Conservation (phyloP, 1,139 yeast species). For the Debaryomyces udenii region DNA sequence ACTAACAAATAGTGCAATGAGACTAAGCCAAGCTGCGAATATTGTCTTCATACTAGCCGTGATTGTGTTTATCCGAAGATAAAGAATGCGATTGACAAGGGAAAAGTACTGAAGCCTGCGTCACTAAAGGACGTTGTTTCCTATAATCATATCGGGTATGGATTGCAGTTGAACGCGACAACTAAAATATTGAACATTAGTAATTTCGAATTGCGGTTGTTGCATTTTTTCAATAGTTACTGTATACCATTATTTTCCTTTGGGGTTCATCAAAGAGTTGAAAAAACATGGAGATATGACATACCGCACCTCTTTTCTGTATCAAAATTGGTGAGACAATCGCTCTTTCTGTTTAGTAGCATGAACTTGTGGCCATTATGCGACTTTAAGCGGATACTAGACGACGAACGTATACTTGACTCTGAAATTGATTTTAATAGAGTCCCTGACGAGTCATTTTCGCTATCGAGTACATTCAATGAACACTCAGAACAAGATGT, state of each 20-base stretch:
- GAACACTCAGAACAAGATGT: background rate
- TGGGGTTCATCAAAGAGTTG: slow-evolving; percentile 24
- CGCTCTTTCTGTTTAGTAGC: slow-evolving; percentile 26
- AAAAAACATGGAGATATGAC: slow-evolving; percentile 28
- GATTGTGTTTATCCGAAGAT: slow-evolving; percentile 29
- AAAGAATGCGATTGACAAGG: background rate
- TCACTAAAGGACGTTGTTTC: slow-evolving; percentile 5
- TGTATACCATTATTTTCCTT: slow-evolving; percentile 30
- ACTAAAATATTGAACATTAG: slow-evolving; percentile 17
- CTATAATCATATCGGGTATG: slow-evolving; percentile 18
- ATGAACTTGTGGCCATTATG: slow-evolving; percentile 17
- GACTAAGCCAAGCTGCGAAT: slow-evolving; percentile 39
- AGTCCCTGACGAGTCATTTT: background rate
- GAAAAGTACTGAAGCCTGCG: slow-evolving; percentile 3
- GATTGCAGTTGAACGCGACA: slow-evolving; percentile 9
- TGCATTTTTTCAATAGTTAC: slow-evolving; percentile 30
- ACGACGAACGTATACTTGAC: background rate
- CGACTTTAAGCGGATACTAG: slow-evolving; percentile 2
- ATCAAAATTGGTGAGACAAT: slow-evolving; percentile 26
- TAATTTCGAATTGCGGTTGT: slow-evolving; percentile 32
- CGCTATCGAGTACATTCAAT: background rate
- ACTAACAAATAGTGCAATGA: slow-evolving; percentile 32
- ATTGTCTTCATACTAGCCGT: slow-evolving; percentile 36
- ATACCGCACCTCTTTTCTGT: slow-evolving; percentile 29
- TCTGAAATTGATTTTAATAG: background rate